phyloP scores from a whole-genome alignment of 768 basidiomycete species.

The Pulveroboletus sp. region DNA sequence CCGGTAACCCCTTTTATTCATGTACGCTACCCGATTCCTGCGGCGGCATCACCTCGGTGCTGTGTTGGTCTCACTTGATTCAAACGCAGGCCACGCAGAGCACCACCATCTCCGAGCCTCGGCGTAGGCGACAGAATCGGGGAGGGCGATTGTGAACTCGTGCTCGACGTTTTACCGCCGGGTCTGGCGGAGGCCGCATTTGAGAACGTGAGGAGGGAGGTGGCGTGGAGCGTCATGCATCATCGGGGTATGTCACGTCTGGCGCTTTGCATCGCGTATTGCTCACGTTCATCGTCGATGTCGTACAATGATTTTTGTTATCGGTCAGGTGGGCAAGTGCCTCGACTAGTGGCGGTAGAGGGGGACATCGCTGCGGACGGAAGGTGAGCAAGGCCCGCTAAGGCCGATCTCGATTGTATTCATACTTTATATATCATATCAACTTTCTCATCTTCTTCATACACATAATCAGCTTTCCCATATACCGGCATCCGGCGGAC shows the following conservation, averaged over 20 bases:
- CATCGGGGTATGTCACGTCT: slow-evolving; percentile 53
- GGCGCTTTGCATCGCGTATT: background rate
- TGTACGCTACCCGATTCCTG: slow-evolving; percentile 12
- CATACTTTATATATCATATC: background rate
- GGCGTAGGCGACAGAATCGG: slow-evolving; percentile 45
- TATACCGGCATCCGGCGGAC: slow-evolving; percentile 82
- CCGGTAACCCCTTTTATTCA: background rate
- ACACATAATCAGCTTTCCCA: slow-evolving; percentile 48
- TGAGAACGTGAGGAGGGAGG: slow-evolving; percentile 55
- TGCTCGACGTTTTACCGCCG: slow-evolving; percentile 51
- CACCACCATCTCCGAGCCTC: slow-evolving; percentile 18
- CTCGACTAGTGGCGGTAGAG: slow-evolving; percentile 59
- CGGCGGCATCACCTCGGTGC: background rate
- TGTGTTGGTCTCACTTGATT: slow-evolving; percentile 1
- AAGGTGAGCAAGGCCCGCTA: slow-evolving; percentile 33
- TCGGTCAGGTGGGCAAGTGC: slow-evolving; percentile 64
- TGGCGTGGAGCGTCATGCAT: slow-evolving; percentile 68
- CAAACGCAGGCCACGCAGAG: slow-evolving; percentile 18
- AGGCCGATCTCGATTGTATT: slow-evolving; percentile 3
- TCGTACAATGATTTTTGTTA: background rate
- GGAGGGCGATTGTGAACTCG: slow-evolving; percentile 64
- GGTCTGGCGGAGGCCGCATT: slow-evolving; percentile 56
- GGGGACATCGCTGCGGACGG: slow-evolving; percentile 49
- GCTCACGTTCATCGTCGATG: background rate
- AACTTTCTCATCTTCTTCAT: background rate